Evolutionary conservation across 805 yeast genomes (phyloP).

Genomic region (Torulaspora indica): DNA sequence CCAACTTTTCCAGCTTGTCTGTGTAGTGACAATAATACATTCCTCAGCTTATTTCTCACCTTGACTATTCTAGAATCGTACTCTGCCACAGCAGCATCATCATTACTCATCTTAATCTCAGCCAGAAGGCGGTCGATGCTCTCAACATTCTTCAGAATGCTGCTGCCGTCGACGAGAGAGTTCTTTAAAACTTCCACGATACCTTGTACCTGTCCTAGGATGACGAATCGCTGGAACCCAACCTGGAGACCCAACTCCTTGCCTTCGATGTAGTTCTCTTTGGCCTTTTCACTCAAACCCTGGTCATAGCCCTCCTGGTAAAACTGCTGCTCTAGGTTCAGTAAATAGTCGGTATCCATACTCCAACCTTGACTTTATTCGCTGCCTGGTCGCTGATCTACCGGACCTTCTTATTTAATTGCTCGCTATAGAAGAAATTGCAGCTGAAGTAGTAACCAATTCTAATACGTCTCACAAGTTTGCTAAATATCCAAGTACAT

Average conservation of each 20-base stretch:
- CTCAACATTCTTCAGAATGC: conserved; percentile 22
- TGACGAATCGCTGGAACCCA: conserved; percentile 63
- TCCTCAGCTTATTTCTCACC: conserved; percentile 58
- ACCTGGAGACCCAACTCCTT: conserved; percentile 79
- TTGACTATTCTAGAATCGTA: conserved; percentile 50
- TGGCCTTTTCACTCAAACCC: conserved; percentile 59
- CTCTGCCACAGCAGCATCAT: conserved; percentile 50
- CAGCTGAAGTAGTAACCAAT: no score
- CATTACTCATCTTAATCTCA: conserved; percentile 42
- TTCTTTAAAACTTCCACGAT: conserved; percentile 42
- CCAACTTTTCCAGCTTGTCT: conserved; percentile 11
- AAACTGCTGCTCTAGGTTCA: conserved; percentile 53
- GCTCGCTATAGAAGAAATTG: no score
- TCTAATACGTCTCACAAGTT: no score
- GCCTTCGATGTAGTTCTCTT: conserved; percentile 66
- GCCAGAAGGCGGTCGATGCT: conserved; percentile 28
- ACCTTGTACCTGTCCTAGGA: conserved; percentile 65
- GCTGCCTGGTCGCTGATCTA: no score
- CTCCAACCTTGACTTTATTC: no score
- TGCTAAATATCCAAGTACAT: neutral
- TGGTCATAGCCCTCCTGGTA: conserved; percentile 68
- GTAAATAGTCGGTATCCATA: conserved; percentile 47
- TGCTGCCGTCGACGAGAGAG: conserved; percentile 11
- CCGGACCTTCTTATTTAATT: no score
- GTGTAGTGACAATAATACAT: conserved; percentile 40